Evolutionary conservation across 352 stramenopile species (phyloP).

Genomic region (Pythium coloratum): DNA sequence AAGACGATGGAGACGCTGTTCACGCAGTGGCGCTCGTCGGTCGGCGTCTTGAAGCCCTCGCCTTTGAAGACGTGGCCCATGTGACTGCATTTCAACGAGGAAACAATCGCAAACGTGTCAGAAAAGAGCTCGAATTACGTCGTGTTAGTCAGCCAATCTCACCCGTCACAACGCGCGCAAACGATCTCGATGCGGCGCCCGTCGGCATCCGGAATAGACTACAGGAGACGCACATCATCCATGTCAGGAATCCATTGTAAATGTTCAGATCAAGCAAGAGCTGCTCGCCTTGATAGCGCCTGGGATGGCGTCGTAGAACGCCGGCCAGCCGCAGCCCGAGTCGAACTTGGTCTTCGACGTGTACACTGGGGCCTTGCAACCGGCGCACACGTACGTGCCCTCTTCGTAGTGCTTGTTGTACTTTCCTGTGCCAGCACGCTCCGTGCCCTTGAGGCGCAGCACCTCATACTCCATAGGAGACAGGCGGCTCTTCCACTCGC

Average conservation of each 20-base stretch:
- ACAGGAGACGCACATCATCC: slow-evolving; percentile 1
- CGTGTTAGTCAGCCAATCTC: slow-evolving; percentile 13
- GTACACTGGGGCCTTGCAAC: slow-evolving; percentile 88
- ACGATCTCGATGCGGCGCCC: slow-evolving; percentile 85
- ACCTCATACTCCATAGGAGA: slow-evolving; percentile 82
- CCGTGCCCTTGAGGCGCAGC: slow-evolving; percentile 89
- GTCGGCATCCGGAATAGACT: slow-evolving; percentile 70
- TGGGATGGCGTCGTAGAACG: slow-evolving; percentile 90
- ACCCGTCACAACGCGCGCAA: slow-evolving; percentile 87
- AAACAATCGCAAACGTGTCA: background rate
- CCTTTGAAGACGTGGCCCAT: slow-evolving; percentile 92
- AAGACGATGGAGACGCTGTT: slow-evolving; percentile 91
- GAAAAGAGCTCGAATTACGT: background rate
- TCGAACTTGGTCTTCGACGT: slow-evolving; percentile 90
- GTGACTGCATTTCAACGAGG: slow-evolving; percentile 42
- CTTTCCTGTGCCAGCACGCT: slow-evolving; percentile 84
- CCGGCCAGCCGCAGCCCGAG: slow-evolving; percentile 89
- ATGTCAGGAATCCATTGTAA: background rate
- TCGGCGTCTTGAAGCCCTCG: slow-evolving; percentile 86
- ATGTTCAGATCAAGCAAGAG: background rate
- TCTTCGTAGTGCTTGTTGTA: slow-evolving; percentile 89
- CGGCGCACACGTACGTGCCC: slow-evolving; percentile 86
- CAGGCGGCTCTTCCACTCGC: slow-evolving; percentile 84
- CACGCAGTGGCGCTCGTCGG: slow-evolving; percentile 89
- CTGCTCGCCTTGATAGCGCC: slow-evolving; percentile 73